Conservation (phyloP, 1,139 yeast species). For the Suhomyces panamericanus region DNA sequence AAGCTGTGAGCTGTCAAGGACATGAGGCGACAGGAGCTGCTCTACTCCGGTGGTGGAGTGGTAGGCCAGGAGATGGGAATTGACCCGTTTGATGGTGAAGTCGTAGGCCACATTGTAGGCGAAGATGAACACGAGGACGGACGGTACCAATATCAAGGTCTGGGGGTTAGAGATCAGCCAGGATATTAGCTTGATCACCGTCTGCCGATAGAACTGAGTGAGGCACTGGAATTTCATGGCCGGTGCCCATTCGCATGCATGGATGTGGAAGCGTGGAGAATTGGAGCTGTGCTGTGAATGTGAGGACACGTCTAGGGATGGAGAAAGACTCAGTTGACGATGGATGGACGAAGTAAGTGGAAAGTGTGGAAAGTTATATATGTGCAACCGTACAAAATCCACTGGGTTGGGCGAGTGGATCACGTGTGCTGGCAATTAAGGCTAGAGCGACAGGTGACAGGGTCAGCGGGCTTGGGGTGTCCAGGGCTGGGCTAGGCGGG, state of each 20-base stretch:
- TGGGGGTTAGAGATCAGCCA: slow-evolving; percentile 21
- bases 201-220: slow-evolving; percentile 8
- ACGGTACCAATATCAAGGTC: slow-evolving; percentile 23
- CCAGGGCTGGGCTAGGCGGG: background rate
- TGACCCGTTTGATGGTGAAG: slow-evolving; percentile 21
- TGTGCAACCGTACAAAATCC: background rate
- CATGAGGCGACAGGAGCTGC: background rate
- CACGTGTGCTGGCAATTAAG: no score
- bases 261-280: background rate
- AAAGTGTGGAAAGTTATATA: background rate
- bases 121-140: slow-evolving; percentile 21
- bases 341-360: background rate
- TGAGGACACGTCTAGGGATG: no score
- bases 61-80: slow-evolving; percentile 13
- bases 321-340: background rate
- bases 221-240: slow-evolving; percentile 6
- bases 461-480: background rate
- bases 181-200: slow-evolving; percentile 17
- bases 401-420: background rate
- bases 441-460: background rate
- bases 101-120: slow-evolving; percentile 28
- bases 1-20: no score
- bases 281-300: no score
- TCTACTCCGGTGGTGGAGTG: slow-evolving; percentile 1
- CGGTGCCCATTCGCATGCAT: background rate